Conservation (phyloP, 2,329 filamentous ascomycete species). For the Exserohilum rostratum region DNA sequence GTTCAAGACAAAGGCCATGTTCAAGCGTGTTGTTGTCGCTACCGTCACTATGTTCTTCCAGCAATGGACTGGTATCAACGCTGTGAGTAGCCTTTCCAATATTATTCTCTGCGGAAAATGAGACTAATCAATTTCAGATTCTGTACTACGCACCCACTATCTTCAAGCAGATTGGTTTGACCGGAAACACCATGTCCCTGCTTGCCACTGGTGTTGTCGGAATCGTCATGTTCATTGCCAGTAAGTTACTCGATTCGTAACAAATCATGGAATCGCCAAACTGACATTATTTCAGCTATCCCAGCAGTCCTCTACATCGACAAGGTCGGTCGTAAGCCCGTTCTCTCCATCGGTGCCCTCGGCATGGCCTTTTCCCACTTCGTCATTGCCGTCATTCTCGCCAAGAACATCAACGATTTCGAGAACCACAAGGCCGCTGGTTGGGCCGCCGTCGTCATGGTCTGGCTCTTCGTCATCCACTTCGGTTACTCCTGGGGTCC, state of each 20-base stretch:
- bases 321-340: conserved; percentile 66
- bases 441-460: conserved; percentile 72
- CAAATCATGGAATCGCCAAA: not conserved
- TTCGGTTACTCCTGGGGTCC: conserved; percentile 80
- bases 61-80: conserved; percentile 60
- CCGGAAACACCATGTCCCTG: conserved; percentile 58
- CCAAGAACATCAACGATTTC: conserved; percentile 66
- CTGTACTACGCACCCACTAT: conserved; percentile 59
- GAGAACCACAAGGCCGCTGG: conserved; percentile 62
- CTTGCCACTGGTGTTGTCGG: conserved; percentile 75
- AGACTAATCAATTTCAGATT: conserved; percentile 46
- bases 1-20: conserved; percentile 70
- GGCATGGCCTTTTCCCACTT: conserved; percentile 75
- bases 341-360: conserved; percentile 67
- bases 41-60: conserved; percentile 58
- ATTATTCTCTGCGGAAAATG: not conserved
- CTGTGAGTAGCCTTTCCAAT: conserved; percentile 30
- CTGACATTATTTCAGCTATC: conserved; percentile 36
- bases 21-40: conserved; percentile 68
- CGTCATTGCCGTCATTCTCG: conserved; percentile 73
- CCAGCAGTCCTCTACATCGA: conserved; percentile 71
- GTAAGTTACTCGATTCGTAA: not conserved
- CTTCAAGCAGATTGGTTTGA: conserved; percentile 56
- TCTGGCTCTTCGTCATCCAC: conserved; percentile 76
- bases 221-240: conserved; percentile 70